A percentile compares a stretch with the other conserved stretches of the same genome.
Conservation (phyloP, 31 red algal species). For the Asparagopsis taxiformis region DNA sequence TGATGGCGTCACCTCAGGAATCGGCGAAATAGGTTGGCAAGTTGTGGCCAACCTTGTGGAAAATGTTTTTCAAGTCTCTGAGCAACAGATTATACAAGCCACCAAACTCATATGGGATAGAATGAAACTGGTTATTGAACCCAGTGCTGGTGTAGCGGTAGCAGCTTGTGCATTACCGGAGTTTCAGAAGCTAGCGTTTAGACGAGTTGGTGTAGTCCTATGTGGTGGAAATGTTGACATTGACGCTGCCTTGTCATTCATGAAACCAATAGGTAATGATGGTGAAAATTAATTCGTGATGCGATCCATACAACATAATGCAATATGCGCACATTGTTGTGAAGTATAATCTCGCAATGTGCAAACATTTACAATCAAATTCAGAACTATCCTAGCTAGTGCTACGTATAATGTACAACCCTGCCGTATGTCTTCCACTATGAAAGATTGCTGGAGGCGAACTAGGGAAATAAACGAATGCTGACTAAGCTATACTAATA, state of each 20-base stretch:
- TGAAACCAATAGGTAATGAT: background rate
- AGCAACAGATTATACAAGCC: conserved; percentile 45
- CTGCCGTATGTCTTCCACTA: too few species aligned
- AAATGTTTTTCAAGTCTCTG: conserved; percentile 42
- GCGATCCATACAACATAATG: too few species aligned
- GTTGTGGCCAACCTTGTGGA: conserved; percentile 54
- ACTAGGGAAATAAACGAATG: too few species aligned
- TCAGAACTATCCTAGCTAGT: too few species aligned
- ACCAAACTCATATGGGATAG: conserved; percentile 63
- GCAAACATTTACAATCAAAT: too few species aligned
- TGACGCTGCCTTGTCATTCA: background rate
- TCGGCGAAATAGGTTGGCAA: conserved; percentile 57
- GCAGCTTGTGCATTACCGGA: conserved; percentile 42
- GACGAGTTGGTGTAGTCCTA: conserved; percentile 63
- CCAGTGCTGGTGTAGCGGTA: conserved; percentile 63
- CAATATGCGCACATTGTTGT: too few species aligned
- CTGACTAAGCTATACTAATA: too few species aligned
- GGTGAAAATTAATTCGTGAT: too few species aligned
- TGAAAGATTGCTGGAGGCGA: too few species aligned
- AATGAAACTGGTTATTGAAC: conserved; percentile 83
- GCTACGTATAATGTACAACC: too few species aligned
- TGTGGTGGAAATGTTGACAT: conserved; percentile 85
- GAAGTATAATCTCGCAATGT: too few species aligned
- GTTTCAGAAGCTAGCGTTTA: conserved; percentile 27
- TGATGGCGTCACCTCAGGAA: conserved; percentile 56